Evolutionary conservation across 208 protist genomes (phyloP).

Genomic region (Acanthamoeba lenticulata): DNA sequence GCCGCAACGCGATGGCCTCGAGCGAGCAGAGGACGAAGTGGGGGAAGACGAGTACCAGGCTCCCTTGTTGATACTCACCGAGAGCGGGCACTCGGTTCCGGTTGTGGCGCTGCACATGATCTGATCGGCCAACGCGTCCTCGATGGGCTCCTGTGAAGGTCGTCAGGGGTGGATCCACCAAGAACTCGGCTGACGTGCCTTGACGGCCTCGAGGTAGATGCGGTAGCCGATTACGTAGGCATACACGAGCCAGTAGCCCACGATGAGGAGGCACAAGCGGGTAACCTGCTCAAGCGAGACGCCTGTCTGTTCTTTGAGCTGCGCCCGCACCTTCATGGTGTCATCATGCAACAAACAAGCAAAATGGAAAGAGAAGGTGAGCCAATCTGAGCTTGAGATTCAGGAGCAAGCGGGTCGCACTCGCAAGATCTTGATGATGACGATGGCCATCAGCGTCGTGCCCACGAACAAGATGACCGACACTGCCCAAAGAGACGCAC

Average conservation of each 20-base stretch:
- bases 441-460: background rate
- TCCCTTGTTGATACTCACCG: background rate
- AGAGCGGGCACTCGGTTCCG: background rate
- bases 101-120: background rate
- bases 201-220: background rate
- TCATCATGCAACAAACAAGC: background rate
- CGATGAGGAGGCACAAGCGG: background rate
- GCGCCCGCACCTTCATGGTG: background rate
- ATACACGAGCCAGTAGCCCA: conserved; percentile 19
- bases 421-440: background rate
- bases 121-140: background rate
- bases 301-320: background rate
- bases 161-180: background rate
- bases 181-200: background rate
- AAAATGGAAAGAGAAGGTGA: background rate
- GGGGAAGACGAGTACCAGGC: too few species aligned
- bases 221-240: conserved; percentile 19
- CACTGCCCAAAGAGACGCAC: background rate
- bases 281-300: background rate
- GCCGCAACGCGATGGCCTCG: background rate
- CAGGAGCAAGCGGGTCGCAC: background rate
- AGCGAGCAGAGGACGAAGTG: background rate
- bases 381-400: background rate
- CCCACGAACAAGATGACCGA: background rate
- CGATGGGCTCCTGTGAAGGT: background rate